Evolutionary conservation across 2,329 filamentous ascomycete species (phyloP), one percentile per base, ranked within the genome.

Genomic region (Tolypocladium cylindrosporum): DNA sequence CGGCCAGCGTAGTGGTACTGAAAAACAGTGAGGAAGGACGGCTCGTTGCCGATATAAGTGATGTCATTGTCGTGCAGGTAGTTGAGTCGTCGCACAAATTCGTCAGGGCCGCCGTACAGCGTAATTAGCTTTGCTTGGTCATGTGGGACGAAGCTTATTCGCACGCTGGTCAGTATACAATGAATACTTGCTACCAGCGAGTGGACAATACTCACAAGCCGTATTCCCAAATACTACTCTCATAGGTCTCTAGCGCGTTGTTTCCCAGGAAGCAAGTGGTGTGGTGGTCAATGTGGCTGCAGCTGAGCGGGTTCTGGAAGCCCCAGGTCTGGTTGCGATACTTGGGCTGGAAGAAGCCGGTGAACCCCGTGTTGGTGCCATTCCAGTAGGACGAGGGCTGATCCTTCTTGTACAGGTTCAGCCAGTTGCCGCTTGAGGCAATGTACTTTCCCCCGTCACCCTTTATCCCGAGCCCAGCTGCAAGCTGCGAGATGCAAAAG

Each of bases 161-260:
- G 14, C 14, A 14, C 13, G 6, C 6, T 5, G 21, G 16, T 52
- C 55, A 40, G 27, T 19, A n/a, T 5, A 10, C 24, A n/a, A 11
- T 24, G 7, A 48, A 27, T 2, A n/a, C 11, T 8, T 5, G 9
- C 16, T 14, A 24, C 21, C 13, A 13, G 21, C 10, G 6, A 13
- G 14, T 39, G 24, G 2, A 4, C 5, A 50, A 10, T 16, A 73
- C 79, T 62, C 65, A 83, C 79, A 89, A 91, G 19, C 82, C 83
- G 66, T 91, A 91, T 57, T 90, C 81, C 88, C 88, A 91, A 1
- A 82, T 75, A 60, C 82, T 86, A 50, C 82, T 85, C 68, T 91
- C 88, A 63, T 88, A 91, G 0, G 87, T 90, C 69, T 91, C 88
- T 8, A 80, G 77, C 0, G 81, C 85, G 2, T 76, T 80, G 60